Percentiles rank a stretch among this genome's conserved stretches.
phyloP scores from a whole-genome alignment of 202 grass and related monocot species.

The Saccharum hybrid region DNA sequence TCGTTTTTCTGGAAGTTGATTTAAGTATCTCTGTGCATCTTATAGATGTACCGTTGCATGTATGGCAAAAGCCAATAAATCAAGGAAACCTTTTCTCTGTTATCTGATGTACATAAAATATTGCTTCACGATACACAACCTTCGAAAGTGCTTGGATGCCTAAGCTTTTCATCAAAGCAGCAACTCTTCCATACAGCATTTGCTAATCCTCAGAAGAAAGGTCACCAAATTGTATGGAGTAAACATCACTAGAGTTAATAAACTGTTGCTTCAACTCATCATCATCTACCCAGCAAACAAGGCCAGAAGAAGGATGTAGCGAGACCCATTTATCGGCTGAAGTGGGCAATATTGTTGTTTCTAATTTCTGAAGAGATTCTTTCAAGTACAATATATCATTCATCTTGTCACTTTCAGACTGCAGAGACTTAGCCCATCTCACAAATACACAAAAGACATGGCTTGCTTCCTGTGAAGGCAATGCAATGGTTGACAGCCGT shows the following conservation, averaged over 20 bases:
- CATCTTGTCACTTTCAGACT: constrained; percentile 53
- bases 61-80: constrained; percentile 78
- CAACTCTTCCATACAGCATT: constrained; percentile 61
- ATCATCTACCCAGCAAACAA: constrained; percentile 92
- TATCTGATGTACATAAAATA: constrained; percentile 46
- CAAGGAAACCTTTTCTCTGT: constrained; percentile 60
- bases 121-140: neutral
- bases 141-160: constrained; percentile 85
- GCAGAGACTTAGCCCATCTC: constrained; percentile 74
- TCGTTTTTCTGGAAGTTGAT: constrained; percentile 66
- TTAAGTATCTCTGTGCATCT: constrained; percentile 64
- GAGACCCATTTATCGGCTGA: constrained; percentile 89
- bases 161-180: constrained; percentile 70
- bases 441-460: constrained; percentile 78
- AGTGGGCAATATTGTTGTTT: constrained; percentile 83
- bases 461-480: constrained; percentile 68
- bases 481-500: constrained; percentile 58
- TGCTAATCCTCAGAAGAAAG: constrained; percentile 63
- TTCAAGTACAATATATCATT: constrained; percentile 70
- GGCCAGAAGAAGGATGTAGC: constrained; percentile 86
- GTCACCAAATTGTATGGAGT: constrained; percentile 72
- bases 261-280: constrained; percentile 75
- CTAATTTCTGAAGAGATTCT: constrained; percentile 74
- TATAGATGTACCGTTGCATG: constrained; percentile 90
- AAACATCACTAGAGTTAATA: constrained; percentile 53